phyloP scores from a whole-genome alignment of 1,139 yeast genomes.

The Meyerozyma elateridarum region DNA sequence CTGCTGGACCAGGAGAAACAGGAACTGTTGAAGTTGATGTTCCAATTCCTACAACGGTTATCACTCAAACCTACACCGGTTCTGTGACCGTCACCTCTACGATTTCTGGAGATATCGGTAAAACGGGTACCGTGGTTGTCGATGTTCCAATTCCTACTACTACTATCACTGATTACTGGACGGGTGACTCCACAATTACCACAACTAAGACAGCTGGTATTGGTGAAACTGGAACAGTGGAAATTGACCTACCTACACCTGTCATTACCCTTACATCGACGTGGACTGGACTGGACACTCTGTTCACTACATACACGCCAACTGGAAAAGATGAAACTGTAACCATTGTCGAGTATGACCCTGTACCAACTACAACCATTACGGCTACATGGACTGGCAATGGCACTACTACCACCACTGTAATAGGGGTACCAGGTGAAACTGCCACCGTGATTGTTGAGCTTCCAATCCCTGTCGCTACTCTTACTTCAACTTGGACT shows the following conservation, averaged over 20 bases:
- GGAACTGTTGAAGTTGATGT: conserved; percentile 5
- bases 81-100: conserved; percentile 7
- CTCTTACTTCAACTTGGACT: conserved; percentile 15
- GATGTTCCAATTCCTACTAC: conserved; percentile 13
- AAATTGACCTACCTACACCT: conserved; percentile 16
- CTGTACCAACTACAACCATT: conserved; percentile 11
- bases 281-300: conserved; percentile 12
- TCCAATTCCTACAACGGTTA: conserved; percentile 6
- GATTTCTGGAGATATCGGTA: conserved; percentile 9
- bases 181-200: not conserved
- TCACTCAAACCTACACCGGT: conserved; percentile 8
- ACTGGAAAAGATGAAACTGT: conserved; percentile 10
- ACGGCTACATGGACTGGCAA: conserved; percentile 13
- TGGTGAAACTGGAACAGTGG: conserved; percentile 15
- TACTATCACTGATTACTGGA: conserved; percentile 6
- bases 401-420: conserved; percentile 7
- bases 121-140: conserved; percentile 12
- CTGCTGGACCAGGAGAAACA: conserved; percentile 4
- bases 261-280: conserved; percentile 15
- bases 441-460: conserved; percentile 16
- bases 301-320: conserved; percentile 12
- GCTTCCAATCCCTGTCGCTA: conserved; percentile 17
- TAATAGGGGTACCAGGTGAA: conserved; percentile 7
- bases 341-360: conserved; percentile 6
- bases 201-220: conserved; percentile 1